Base-by-base conservation (phyloP, 2,329 filamentous ascomycete genomes). In the Pezicula neosporulosa region DNA sequence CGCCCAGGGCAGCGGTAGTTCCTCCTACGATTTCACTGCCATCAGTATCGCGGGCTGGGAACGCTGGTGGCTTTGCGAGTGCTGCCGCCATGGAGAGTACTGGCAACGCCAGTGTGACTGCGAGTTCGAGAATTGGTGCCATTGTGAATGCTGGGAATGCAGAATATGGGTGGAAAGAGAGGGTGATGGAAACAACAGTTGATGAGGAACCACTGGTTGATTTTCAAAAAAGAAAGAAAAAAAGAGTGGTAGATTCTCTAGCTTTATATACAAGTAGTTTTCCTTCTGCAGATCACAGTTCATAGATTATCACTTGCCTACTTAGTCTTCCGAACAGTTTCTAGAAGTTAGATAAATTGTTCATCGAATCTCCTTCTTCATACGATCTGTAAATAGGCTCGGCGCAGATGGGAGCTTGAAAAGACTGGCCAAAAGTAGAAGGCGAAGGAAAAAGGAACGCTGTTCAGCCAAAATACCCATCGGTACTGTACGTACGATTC, bases 1-100 rank as follows among this genome's bases (percentile, higher is more conserved):
- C 53, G 7, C 59, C 59, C 18, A 44, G 30, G 15, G 38, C 33
- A 44, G 54, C 57, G 3, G 49, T 42, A 15, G 41, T 52, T 24
- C 59, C 59, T 8, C 59, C 59, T 16, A 44, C 42, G 15, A 44
- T 44, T 10, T 28, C 27, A 13, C n/a, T 21, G 27, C 4, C 42
- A 33, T 24, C n/a, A 27, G 5, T 28, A 8, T 13, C n/a, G 12
- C 15, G 21, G 24, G 13, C 27, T 44, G 42, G 42, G 42, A 44
- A 44, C 12, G 30, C 30, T 13, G 30, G 30, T 3, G 24, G 21
- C 12, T 28, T 27, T 13, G 24, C 3, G 6, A 28, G 12, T 28
- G 21, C 42, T 27, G 13, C 27, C n/a, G 24, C 41, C 41, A 44
- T 44, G 13, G 42, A 44, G 42, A 44, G 42, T 27, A 10, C 12